Evolutionary conservation across 2,329 filamentous ascomycete genomes (phyloP).

Genomic region (Colletotrichum cordylinicola): DNA sequence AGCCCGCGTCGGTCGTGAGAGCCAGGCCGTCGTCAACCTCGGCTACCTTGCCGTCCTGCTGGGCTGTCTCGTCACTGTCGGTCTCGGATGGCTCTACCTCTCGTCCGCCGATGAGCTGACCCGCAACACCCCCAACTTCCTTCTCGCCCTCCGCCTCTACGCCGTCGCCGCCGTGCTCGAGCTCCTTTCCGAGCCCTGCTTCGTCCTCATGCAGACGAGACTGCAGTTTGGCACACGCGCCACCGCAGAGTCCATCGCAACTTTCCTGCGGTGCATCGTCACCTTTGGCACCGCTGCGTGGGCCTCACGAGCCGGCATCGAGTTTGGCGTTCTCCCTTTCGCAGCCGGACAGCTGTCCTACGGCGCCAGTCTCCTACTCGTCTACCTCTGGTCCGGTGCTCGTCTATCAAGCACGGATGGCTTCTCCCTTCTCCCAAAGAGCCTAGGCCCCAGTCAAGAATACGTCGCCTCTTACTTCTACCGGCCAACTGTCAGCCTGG

Average conservation of each 20-base stretch:
- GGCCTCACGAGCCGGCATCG: slow-evolving; percentile 55
- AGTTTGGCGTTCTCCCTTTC: slow-evolving; percentile 84
- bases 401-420: slow-evolving; percentile 58
- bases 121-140: slow-evolving; percentile 68
- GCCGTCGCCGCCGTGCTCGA: slow-evolving; percentile 70
- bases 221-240: slow-evolving; percentile 83
- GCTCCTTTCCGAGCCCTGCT: slow-evolving; percentile 85
- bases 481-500: slow-evolving; percentile 72
- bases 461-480: slow-evolving; percentile 71
- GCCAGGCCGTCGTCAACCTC: slow-evolving; percentile 86
- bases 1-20: slow-evolving; percentile 40
- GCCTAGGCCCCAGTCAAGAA: slow-evolving; percentile 33
- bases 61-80: slow-evolving; percentile 67
- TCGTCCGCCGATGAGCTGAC: slow-evolving; percentile 52
- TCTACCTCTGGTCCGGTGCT: slow-evolving; percentile 72
- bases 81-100: slow-evolving; percentile 73
- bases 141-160: slow-evolving; percentile 58
- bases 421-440: slow-evolving; percentile 72
- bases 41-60: slow-evolving; percentile 79
- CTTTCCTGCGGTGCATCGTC: slow-evolving; percentile 75
- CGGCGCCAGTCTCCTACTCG: slow-evolving; percentile 68
- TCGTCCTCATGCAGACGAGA: slow-evolving; percentile 84
- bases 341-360: slow-evolving; percentile 86
- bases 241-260: slow-evolving; percentile 81
- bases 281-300: slow-evolving; percentile 76